Evolutionary conservation across 306 rosid genomes (phyloP).

Genomic region (Betula pendula): DNA sequence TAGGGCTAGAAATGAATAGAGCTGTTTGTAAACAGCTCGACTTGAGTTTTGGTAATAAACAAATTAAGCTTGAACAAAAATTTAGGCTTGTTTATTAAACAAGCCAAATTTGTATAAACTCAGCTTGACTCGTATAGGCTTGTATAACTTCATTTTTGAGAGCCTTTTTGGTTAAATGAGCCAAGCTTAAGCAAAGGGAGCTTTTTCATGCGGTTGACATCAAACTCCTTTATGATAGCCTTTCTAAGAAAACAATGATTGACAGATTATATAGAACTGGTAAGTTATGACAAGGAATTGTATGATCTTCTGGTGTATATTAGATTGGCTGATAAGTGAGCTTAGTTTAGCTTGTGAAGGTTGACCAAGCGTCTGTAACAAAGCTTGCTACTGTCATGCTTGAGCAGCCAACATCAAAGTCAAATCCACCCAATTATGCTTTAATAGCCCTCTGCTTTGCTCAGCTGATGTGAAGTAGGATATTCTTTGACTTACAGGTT

Average conservation of each 20-base stretch:
- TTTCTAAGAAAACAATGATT: neutral
- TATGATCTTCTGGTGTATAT: neutral
- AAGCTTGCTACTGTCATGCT: slow-evolving; percentile 4
- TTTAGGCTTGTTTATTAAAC: no score
- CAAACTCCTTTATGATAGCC: neutral
- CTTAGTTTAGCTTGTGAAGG: neutral
- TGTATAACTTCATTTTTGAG: no score
- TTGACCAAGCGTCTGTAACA: neutral
- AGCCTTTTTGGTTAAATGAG: neutral
- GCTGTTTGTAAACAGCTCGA: no score
- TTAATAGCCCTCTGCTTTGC: slow-evolving; percentile 7
- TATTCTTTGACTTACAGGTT: slow-evolving; percentile 48
- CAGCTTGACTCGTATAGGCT: no score
- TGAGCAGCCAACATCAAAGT: slow-evolving; percentile 6
- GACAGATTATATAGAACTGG: neutral
- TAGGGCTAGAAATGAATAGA: no score
- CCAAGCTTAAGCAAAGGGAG: slow-evolving; percentile 5
- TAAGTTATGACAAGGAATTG: neutral
- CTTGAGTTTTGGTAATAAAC: no score
- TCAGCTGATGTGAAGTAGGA: slow-evolving; percentile 20
- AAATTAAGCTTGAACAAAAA: no score
- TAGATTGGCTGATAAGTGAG: neutral
- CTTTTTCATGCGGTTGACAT: neutral
- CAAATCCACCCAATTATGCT: slow-evolving; percentile 4
- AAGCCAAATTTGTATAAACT: no score